Percentiles rank a stretch among this genome's conserved stretches.
Conservation (phyloP, 345 rosid genomes). For the Geranium rotundifolium region DNA sequence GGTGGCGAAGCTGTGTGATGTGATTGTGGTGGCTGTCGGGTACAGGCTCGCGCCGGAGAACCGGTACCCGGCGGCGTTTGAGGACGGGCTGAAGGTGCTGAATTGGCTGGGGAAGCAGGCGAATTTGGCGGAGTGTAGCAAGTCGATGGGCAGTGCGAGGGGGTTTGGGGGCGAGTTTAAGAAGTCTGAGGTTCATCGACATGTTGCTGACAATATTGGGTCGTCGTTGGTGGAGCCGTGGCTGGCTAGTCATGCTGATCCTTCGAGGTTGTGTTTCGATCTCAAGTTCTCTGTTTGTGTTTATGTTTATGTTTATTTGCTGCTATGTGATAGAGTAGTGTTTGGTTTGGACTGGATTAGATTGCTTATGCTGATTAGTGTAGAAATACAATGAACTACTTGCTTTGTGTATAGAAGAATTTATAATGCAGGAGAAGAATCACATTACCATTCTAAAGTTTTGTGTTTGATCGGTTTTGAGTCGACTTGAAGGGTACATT, state of each 20-base stretch:
- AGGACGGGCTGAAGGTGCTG: slow-evolving; percentile 73
- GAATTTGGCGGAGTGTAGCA: slow-evolving; percentile 79
- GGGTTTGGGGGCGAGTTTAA: slow-evolving; percentile 43
- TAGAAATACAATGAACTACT: too few species aligned
- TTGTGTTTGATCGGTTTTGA: too few species aligned
- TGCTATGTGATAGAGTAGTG: neutral
- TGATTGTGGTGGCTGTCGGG: slow-evolving; percentile 77
- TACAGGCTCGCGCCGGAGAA: slow-evolving; percentile 90
- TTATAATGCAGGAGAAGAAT: too few species aligned
- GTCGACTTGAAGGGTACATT: too few species aligned
- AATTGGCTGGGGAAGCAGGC: slow-evolving; percentile 91
- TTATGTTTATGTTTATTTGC: neutral
- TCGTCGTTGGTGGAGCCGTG: slow-evolving; percentile 93
- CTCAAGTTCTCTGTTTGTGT: slow-evolving; percentile 1
- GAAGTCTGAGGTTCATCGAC: slow-evolving; percentile 48
- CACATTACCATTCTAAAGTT: too few species aligned
- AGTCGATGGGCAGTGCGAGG: slow-evolving; percentile 46
- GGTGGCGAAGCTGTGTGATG: slow-evolving; percentile 72
- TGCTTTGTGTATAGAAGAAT: too few species aligned
- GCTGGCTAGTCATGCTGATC: slow-evolving; percentile 89
- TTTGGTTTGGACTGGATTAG: neutral
- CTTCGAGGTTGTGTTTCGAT: slow-evolving; percentile 47
- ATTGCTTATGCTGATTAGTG: too few species aligned
- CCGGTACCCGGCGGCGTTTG: slow-evolving; percentile 76
- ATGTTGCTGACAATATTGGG: slow-evolving; percentile 72